Conservation (phyloP, 1,139 yeast species). For the Suhomyces taliae region DNA sequence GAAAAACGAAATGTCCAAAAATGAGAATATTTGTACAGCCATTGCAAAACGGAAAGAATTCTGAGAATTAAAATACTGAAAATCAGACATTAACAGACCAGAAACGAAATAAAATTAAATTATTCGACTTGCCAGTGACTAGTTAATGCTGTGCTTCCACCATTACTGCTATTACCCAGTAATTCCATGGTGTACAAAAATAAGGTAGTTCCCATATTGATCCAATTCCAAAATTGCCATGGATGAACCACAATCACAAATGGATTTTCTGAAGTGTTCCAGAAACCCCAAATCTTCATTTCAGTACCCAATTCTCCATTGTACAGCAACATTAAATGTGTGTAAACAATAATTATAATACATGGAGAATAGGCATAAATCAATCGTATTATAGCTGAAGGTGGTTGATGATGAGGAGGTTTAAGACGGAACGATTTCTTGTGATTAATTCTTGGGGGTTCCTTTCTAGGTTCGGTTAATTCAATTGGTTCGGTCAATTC, state of each 20-base stretch:
- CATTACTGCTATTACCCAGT: slow-evolving; percentile 39
- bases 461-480: neutral
- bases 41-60: too few relatives aligned
- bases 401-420: slow-evolving; percentile 30
- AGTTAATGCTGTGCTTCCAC: slow-evolving; percentile 29
- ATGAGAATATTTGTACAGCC: too few relatives aligned
- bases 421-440: slow-evolving; percentile 16
- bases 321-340: slow-evolving; percentile 89
- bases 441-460: slow-evolving; percentile 1
- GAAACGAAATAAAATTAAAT: neutral
- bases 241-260: slow-evolving; percentile 56
- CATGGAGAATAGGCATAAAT: slow-evolving; percentile 91
- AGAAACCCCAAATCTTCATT: slow-evolving; percentile 59
- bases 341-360: slow-evolving; percentile 88
- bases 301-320: slow-evolving; percentile 72
- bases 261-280: slow-evolving; percentile 22
- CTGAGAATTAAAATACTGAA: too few relatives aligned
- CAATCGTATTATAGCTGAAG: slow-evolving; percentile 53
- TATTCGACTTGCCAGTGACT: slow-evolving; percentile 28
- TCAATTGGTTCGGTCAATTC: neutral
- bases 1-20: too few relatives aligned
- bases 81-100: neutral
- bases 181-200: slow-evolving; percentile 79
- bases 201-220: slow-evolving; percentile 78
- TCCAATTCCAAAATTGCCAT: slow-evolving; percentile 97